Evolutionary conservation across 2,329 filamentous ascomycete species (phyloP).

Genomic region (Pseudophaeomoniella oleicola): DNA sequence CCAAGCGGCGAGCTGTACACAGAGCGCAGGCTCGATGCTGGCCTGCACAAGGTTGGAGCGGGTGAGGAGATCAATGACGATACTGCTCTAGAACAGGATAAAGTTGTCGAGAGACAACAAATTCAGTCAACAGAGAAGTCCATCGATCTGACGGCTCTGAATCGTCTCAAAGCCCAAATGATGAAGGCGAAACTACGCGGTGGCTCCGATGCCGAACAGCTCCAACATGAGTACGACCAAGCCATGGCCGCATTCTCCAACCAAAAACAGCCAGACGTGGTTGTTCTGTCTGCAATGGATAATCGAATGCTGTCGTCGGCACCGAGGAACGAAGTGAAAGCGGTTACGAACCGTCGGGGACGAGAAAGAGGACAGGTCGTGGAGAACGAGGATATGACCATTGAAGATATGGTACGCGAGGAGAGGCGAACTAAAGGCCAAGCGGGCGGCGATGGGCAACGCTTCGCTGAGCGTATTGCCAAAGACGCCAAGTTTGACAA

Average conservation of each 20-base stretch:
- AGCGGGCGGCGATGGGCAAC: constrained; percentile 62
- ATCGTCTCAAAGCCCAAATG: constrained; percentile 80
- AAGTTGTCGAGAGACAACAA: constrained; percentile 40
- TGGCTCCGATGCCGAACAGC: constrained; percentile 55
- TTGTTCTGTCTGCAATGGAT: constrained; percentile 77
- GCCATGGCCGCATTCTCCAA: constrained; percentile 50
- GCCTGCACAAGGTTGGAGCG: constrained; percentile 21
- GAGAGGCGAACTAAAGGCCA: constrained; percentile 73
- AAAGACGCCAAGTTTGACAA: constrained; percentile 85
- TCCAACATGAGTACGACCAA: constrained; percentile 73
- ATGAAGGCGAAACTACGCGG: constrained; percentile 88
- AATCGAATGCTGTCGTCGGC: constrained; percentile 77
- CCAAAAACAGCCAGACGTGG: constrained; percentile 47
- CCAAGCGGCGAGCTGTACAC: constrained; percentile 76
- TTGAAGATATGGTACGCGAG: constrained; percentile 94
- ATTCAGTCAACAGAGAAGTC: constrained; percentile 33
- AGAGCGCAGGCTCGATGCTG: constrained; percentile 53
- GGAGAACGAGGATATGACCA: constrained; percentile 88
- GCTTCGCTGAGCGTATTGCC: constrained; percentile 82
- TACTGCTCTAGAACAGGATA: constrained; percentile 32
- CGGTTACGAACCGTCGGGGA: constrained; percentile 66
- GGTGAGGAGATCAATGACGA: not conserved
- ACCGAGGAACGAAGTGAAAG: constrained; percentile 58
- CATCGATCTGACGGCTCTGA: constrained; percentile 66
- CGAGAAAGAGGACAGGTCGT: constrained; percentile 71